phyloP scores from a whole-genome alignment of 1,284 basidiomycete species.

The Singerocomus rubriflavus region DNA sequence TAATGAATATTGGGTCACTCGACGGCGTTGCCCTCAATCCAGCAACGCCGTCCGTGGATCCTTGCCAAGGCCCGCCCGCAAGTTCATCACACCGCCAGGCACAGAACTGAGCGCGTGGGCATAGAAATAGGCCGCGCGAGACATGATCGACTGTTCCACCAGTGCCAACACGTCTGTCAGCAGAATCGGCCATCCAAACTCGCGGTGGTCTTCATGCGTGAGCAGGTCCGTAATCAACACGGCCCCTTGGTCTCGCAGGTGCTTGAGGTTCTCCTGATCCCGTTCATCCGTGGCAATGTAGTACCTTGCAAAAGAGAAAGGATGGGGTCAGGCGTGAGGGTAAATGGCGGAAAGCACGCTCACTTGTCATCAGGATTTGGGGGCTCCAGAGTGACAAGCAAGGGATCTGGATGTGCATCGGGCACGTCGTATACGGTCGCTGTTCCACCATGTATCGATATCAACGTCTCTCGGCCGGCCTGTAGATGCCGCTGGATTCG shows the following conservation, averaged over 20 bases:
- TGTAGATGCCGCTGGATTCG: conserved; percentile 36
- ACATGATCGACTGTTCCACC: conserved; percentile 43
- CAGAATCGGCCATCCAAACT: conserved; percentile 42
- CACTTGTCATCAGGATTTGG: conserved; percentile 27
- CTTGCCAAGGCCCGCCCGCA: conserved; percentile 37
- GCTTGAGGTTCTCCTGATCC: conserved; percentile 32
- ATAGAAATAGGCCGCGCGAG: conserved; percentile 42
- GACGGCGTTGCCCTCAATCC: conserved; percentile 20
- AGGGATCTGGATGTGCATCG: conserved; percentile 20
- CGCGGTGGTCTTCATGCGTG: conserved; percentile 38
- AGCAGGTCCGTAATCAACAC: conserved; percentile 43
- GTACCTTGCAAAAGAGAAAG: conserved; percentile 29
- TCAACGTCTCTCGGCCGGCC: conserved; percentile 31
- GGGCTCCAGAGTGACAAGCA: conserved; percentile 24
- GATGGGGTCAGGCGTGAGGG: too few relatives aligned
- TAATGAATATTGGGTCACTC: too few relatives aligned
- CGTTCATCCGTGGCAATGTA: conserved; percentile 51
- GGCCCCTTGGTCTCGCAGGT: conserved; percentile 37
- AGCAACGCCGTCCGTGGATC: conserved; percentile 39
- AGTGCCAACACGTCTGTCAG: conserved; percentile 44
- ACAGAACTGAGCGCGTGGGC: conserved; percentile 44
- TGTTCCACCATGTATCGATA: conserved; percentile 18
- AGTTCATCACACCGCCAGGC: conserved; percentile 42
- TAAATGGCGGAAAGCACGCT: not conserved
- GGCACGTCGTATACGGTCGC: conserved; percentile 30